Evolutionary conservation across 345 rosid genomes (phyloP).

Genomic region (Capsella bursapastoris): DNA sequence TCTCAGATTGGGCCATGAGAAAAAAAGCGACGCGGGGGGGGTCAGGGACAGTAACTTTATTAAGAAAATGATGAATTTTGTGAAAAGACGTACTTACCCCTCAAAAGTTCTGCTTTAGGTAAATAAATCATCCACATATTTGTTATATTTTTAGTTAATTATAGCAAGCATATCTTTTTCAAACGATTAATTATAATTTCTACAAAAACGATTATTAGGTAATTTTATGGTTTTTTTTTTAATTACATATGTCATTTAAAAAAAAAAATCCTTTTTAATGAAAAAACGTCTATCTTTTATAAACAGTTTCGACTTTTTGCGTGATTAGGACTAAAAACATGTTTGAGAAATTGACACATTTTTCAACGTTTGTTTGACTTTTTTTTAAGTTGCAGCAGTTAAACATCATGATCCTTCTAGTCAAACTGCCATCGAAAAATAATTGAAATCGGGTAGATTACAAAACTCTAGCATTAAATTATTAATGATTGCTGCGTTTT

Average conservation of each 20-base stretch:
- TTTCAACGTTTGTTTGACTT: neutral
- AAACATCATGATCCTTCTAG: too few relatives aligned
- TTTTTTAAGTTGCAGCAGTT: too few relatives aligned
- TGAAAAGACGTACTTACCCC: slow-evolving; percentile 18
- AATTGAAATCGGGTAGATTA: neutral
- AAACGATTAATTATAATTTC: neutral
- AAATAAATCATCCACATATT: neutral
- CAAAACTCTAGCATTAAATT: too few relatives aligned
- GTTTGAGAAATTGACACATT: slow-evolving; percentile 8
- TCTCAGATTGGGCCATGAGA: slow-evolving; percentile 34
- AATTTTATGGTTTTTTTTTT: neutral
- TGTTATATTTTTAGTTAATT: neutral
- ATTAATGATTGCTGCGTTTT: too few relatives aligned
- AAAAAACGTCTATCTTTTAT: neutral
- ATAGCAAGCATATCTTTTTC: neutral
- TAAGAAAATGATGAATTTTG: neutral
- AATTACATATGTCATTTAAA: too few relatives aligned
- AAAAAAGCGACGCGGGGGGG: slow-evolving; percentile 41
- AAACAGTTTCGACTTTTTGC: neutral
- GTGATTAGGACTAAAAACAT: neutral
- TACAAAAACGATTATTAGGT: neutral
- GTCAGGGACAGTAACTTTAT: slow-evolving; percentile 29
- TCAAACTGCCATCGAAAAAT: too few relatives aligned
- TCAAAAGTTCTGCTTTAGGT: slow-evolving; percentile 20
- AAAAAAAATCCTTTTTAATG: too few relatives aligned